Conservation (phyloP, 169 alveolate species). For the Plasmodium cynomolgi region DNA sequence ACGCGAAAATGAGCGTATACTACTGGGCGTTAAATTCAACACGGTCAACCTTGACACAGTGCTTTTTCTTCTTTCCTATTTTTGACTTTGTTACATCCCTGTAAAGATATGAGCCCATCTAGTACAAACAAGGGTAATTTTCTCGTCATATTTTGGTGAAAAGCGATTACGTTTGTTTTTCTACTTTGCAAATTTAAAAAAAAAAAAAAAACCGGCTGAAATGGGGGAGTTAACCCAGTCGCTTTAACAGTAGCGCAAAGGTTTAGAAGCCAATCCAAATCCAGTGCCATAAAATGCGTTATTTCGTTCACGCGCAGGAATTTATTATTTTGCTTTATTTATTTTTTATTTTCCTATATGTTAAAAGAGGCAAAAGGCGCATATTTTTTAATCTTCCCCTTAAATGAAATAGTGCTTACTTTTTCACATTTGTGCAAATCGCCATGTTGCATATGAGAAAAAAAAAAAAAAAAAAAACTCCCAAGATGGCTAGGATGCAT, state of each 20-base stretch:
- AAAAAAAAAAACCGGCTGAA: neutral
- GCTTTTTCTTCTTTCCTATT: neutral
- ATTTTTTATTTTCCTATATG: neutral
- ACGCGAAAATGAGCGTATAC: neutral
- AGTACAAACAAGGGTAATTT: neutral
- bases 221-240: neutral
- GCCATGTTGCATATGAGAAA: neutral
- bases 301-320: neutral
- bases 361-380: neutral
- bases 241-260: neutral
- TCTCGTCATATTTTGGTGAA: neutral
- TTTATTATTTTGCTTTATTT: neutral
- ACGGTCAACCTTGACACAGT: slow-evolving; percentile 1
- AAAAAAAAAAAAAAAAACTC: neutral
- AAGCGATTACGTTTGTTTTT: neutral
- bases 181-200: neutral
- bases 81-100: neutral
- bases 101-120: neutral
- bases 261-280: neutral
- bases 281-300: neutral
- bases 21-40: neutral
- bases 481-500: neutral
- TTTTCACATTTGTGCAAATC: neutral
- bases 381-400: neutral
- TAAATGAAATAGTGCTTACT: neutral